Base-by-base conservation (phyloP, 1,139 yeast species). In the Schwanniomyces etchellsii region DNA sequence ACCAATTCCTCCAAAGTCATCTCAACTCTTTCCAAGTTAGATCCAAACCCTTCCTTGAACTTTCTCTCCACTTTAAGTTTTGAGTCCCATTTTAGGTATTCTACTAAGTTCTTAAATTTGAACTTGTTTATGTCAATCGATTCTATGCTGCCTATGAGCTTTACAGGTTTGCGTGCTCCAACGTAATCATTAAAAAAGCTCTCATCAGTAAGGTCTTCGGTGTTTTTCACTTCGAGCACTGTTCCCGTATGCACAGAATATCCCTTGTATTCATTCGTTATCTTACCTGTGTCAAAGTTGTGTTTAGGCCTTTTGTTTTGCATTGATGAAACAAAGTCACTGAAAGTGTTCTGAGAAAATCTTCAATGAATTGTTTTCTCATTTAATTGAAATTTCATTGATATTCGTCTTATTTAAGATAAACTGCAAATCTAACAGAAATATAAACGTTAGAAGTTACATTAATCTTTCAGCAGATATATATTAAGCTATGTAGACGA, bases 1-100 rank as follows among this genome's bases (percentile, higher is more conserved):
- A 78, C 44, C 35, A 80, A 63, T 14, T 75, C 74, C 0, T 41
- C 44, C 35, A 80, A 60, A 2, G 56, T 46, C 73, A 78, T 65
- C 34, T 60, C 60, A 10, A 64, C 52, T 39, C 86, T 55, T 34
- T 61, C 54, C 18, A 64, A 60, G 1, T 85, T 85, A 18, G 77
- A 68, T 1, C 89, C 89, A 55, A 74, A 81, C 3, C 89, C 89
- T 31, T 74, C 74, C 26, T 61, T 53, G 15, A 52, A 50, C 43
- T 74, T 72, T 40, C 63, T 62, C 46, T 81, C 89, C 7, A 80
- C 76, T 43, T 75, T 72, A 16, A 81, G 45, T 5, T 46, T 39
- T 3, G 50, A 51, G 3, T 53, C 49, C 36, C 59, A 57, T 7
- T 47, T 49, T 22, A 68, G 57, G 3, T 53, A 50, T 5, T 41